Percentiles rank a stretch among this genome's conserved stretches.
phyloP scores from a whole-genome alignment of 2,329 filamentous ascomycete species.

The Coniochaeta sp. region DNA sequence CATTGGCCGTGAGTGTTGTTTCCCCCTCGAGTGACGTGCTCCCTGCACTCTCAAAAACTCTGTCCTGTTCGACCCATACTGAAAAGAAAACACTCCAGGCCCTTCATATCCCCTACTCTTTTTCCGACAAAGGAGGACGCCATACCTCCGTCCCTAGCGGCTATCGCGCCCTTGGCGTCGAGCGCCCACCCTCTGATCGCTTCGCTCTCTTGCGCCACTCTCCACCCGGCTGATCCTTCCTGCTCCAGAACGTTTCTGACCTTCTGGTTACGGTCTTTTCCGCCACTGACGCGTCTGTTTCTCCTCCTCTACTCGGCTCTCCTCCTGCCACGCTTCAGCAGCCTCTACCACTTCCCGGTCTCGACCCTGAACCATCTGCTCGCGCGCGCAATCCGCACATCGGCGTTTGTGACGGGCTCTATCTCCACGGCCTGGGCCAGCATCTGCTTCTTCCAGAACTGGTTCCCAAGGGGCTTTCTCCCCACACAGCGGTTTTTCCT shows the following conservation, averaged over 20 bases:
- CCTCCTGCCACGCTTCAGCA: constrained; percentile 60
- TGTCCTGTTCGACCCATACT: neutral
- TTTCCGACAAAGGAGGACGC: constrained; percentile 64
- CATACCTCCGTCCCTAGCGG: constrained; percentile 57
- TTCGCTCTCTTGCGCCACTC: constrained; percentile 77
- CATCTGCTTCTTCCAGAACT: constrained; percentile 80
- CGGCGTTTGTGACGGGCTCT: constrained; percentile 72
- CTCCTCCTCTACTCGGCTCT: constrained; percentile 66
- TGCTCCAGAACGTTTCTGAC: constrained; percentile 82
- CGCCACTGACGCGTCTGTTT: constrained; percentile 69
- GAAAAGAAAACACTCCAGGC: constrained; percentile 38
- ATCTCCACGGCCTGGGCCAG: constrained; percentile 83
- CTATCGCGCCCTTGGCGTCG: constrained; percentile 70
- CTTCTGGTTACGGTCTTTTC: constrained; percentile 81
- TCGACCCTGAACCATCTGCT: constrained; percentile 59
- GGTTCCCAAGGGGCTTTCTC: constrained; percentile 66
- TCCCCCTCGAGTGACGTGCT: neutral
- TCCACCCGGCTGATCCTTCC: constrained; percentile 83
- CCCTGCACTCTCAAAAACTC: neutral
- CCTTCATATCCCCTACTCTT: constrained; percentile 78
- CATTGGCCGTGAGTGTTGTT: constrained; percentile 66
- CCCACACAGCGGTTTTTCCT: constrained; percentile 85
- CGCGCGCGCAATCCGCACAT: constrained; percentile 63
- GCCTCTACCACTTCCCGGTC: constrained; percentile 63
- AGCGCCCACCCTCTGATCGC: constrained; percentile 82